These are phyloP conservation scores for Simplicillium aogashimaense DNA, from an alignment of 2,329 filamentous ascomycete genomes.

Conservation along the genomic window DNA sequence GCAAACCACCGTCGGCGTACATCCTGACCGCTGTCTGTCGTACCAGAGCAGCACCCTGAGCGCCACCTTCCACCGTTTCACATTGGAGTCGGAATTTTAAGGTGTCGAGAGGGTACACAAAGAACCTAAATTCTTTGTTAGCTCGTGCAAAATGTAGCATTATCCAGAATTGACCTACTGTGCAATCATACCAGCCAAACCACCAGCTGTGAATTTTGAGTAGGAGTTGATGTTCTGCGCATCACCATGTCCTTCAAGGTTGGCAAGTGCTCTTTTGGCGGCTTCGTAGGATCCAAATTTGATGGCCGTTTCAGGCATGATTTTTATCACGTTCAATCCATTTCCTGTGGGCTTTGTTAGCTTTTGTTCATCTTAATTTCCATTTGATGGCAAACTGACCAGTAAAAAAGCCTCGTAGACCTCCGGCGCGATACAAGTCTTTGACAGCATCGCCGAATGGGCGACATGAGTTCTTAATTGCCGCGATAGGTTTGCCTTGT, in stretches of 20 bases:
- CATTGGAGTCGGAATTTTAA: conserved; percentile 82
- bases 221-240: conserved; percentile 67
- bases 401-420: conserved; percentile 82
- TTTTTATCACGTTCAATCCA: conserved; percentile 90
- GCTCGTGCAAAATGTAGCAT: neutral
- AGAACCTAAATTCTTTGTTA: conserved; percentile 48
- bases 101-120: conserved; percentile 88
- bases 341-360: conserved; percentile 57
- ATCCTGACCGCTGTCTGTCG: conserved; percentile 77
- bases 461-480: conserved; percentile 53
- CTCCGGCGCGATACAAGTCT: conserved; percentile 78
- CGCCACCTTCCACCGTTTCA: conserved; percentile 78
- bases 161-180: conserved; percentile 48
- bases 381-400: conserved; percentile 42
- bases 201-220: conserved; percentile 86
- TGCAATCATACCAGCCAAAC: conserved; percentile 85
- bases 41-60: conserved; percentile 75
- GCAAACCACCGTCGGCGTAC: conserved; percentile 64
- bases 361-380: neutral
- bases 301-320: conserved; percentile 97
- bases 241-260: conserved; percentile 80
- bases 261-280: conserved; percentile 77
- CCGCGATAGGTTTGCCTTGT: conserved; percentile 30
- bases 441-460: conserved; percentile 65
- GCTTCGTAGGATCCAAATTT: conserved; percentile 98